Percentiles rank a stretch among this genome's conserved stretches.
Conservation (phyloP, 257 asterid genomes). For the Verbena officinalis region DNA sequence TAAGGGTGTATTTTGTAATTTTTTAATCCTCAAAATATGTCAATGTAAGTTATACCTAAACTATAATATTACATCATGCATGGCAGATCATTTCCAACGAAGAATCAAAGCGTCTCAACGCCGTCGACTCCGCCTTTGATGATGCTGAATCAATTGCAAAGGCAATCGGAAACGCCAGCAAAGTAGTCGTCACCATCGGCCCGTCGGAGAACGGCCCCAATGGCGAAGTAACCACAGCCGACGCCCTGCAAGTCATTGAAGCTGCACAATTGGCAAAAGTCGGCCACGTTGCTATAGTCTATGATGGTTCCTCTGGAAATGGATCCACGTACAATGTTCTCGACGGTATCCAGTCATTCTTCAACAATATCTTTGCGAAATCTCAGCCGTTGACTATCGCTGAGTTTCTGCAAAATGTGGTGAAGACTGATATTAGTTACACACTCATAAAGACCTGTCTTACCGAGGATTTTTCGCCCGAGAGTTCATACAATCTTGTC, state of each 20-base stretch:
- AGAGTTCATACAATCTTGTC: constrained; percentile 73
- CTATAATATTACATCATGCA: too few relatives aligned
- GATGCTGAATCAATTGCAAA: constrained; percentile 84
- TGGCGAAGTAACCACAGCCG: constrained; percentile 56
- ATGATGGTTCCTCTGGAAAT: constrained; percentile 50
- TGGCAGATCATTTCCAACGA: constrained; percentile 81
- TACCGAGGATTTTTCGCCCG: constrained; percentile 77
- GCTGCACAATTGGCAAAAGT: constrained; percentile 90
- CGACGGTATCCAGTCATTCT: constrained; percentile 84
- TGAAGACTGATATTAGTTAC: constrained; percentile 73
- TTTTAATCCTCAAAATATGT: too few relatives aligned
- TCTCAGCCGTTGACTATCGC: constrained; percentile 64
- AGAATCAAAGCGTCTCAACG: constrained; percentile 74
- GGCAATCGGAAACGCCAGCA: constrained; percentile 91
- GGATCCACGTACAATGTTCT: constrained; percentile 70
- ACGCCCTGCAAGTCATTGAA: constrained; percentile 78
- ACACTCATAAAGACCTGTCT: constrained; percentile 76
- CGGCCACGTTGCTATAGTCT: constrained; percentile 79
- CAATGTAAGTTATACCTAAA: too few relatives aligned
- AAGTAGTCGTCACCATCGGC: constrained; percentile 88
- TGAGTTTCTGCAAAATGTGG: constrained; percentile 70
- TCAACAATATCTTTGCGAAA: constrained; percentile 68
- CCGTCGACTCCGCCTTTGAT: constrained; percentile 69
- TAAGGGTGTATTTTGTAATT: too few relatives aligned
- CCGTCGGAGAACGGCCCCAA: constrained; percentile 72